Percentiles rank a stretch among this genome's conserved stretches.
Evolutionary conservation across 2,329 filamentous ascomycete species (phyloP).

Genomic region (Aspergillus melleus): DNA sequence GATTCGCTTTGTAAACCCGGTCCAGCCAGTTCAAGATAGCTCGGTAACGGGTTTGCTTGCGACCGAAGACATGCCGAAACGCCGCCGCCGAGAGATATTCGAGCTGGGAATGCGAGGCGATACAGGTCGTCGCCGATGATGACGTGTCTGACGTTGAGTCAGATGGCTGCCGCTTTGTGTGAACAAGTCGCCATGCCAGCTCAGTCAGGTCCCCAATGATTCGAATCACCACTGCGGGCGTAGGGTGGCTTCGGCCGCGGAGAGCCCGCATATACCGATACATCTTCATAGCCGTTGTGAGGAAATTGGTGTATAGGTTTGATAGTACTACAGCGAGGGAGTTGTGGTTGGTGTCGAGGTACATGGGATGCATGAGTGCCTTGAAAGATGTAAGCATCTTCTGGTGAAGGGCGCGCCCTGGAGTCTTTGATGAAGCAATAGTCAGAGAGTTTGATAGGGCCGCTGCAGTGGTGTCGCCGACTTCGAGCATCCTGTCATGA

Average conservation of each 20-base stretch:
- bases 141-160: conserved; percentile 5
- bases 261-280: conserved; percentile 64
- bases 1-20: conserved; percentile 44
- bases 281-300: conserved; percentile 75
- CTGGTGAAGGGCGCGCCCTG: conserved; percentile 75
- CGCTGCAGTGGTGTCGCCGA: conserved; percentile 53
- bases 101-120: conserved; percentile 61
- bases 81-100: conserved; percentile 67
- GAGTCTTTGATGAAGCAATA: conserved; percentile 69
- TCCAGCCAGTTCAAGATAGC: conserved; percentile 69
- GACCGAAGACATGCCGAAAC: conserved; percentile 66
- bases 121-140: conserved; percentile 54
- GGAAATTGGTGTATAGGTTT: conserved; percentile 75
- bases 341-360: conserved; percentile 67
- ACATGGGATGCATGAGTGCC: conserved; percentile 69
- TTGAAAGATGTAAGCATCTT: conserved; percentile 77
- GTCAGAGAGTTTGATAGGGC: conserved; percentile 72
- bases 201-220: conserved; percentile 67
- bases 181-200: conserved; percentile 64
- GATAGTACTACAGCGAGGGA: conserved; percentile 63
- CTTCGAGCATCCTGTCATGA: conserved; percentile 48
- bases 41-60: conserved; percentile 70
- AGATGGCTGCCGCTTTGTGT: conserved; percentile 45
- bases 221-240: conserved; percentile 59
- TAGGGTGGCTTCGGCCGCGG: conserved; percentile 53